Evolutionary conservation across 2,329 filamentous ascomycete genomes (phyloP), one percentile per base, ranked within the genome.

Genomic region (Uncinocarpus reesii): DNA sequence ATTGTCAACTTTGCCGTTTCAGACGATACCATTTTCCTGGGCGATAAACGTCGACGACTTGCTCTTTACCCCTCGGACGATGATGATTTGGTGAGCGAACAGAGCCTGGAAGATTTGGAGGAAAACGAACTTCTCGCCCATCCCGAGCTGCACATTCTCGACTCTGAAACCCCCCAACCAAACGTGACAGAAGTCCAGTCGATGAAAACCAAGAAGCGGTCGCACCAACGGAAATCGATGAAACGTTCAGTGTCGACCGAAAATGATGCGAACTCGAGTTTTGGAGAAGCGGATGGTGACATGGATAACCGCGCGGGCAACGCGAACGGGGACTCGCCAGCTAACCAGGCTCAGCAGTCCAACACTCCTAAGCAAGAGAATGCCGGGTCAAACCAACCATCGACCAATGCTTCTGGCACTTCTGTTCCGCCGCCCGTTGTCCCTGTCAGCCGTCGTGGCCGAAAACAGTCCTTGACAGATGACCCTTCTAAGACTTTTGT

Each of bases 401-500:
- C 68, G 47, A 67, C 72, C 42, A 67, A 68, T 62, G 69, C 71
- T 41, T 67, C 71, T 13, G 62, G 64, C 20, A 53, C 57, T n/a
- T 47, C 59, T 16, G 41, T 59, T 44, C 42, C 46, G 23, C 7
- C 64, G 46, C 51, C 56, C 2, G 62, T 61, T 7, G 61, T 66
- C 7, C 83, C 84, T 7, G 79, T 84, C 58, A 94, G 86, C 69
- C 89, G 92, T 56, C 89, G 92, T 51, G 92, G 92, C 52, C 89
- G 92, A 69, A 98, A 98, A 81, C 92, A 98, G 72, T 96, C 92
- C 1, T 71, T 96, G 59, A 96, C 92, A 4, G 92, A 96, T 62
- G 92, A 98, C 61, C 92, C 92, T 1, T 93, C 87, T 61, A 98
- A 98, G 81, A 95, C 89, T 0, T 98, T 96, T 55, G 86, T 95